Conservation (phyloP, 768 basidiomycete species). For the Boletellus ananiceps region DNA sequence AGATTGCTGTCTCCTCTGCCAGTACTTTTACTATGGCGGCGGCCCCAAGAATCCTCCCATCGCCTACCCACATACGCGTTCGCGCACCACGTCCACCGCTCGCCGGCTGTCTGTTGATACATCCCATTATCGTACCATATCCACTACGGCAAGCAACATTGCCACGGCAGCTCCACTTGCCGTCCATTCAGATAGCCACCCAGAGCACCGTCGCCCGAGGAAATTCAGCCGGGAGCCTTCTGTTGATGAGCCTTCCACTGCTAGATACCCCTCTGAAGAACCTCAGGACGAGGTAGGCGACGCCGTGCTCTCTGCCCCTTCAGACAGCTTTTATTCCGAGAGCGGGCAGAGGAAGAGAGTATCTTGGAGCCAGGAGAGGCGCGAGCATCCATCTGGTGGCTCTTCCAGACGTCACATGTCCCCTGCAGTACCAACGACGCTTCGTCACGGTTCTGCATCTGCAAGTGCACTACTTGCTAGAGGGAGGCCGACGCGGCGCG, state of each 20-base stretch:
- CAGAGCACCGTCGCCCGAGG: slow-evolving; percentile 32
- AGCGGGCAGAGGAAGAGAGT: slow-evolving; percentile 52
- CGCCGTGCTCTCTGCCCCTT: slow-evolving; percentile 50
- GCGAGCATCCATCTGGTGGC: slow-evolving; percentile 40
- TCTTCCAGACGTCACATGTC: slow-evolving; percentile 37
- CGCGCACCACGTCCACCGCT: slow-evolving; percentile 39
- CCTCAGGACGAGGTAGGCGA: slow-evolving; percentile 46
- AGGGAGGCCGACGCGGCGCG: slow-evolving; percentile 44
- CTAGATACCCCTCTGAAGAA: slow-evolving; percentile 20
- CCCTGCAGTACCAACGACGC: slow-evolving; percentile 30
- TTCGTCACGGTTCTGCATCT: slow-evolving; percentile 27
- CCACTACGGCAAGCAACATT: slow-evolving; percentile 66
- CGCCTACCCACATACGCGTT: slow-evolving; percentile 37
- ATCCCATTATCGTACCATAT: slow-evolving; percentile 64
- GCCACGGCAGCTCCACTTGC: slow-evolving; percentile 68
- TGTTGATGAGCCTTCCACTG: slow-evolving; percentile 16
- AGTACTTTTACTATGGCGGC: slow-evolving; percentile 75
- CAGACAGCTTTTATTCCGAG: slow-evolving; percentile 79
- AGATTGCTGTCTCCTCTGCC: slow-evolving; percentile 68
- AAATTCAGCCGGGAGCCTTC: slow-evolving; percentile 23
- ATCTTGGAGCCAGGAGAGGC: slow-evolving; percentile 71
- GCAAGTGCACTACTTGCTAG: slow-evolving; percentile 30
- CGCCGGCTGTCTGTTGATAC: slow-evolving; percentile 52
- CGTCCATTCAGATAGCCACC: slow-evolving; percentile 51
- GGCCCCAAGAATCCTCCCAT: slow-evolving; percentile 32